These are phyloP conservation scores for Ustanciosporium gigantosporum DNA, from an alignment of 1,284 basidiomycete genomes.

Conservation along the genomic window DNA sequence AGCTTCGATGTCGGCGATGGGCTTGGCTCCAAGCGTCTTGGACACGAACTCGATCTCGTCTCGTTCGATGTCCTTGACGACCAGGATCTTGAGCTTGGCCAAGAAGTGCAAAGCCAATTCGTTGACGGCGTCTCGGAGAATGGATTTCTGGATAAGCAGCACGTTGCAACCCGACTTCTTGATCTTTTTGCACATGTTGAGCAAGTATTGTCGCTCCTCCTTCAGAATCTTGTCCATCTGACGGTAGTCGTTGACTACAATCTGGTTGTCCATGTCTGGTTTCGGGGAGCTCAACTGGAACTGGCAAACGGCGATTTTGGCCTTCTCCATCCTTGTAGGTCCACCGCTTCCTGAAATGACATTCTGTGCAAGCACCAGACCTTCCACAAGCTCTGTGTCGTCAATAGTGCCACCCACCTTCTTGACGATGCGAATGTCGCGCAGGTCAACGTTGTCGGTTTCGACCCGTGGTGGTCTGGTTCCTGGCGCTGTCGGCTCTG, in stretches of 20 bases:
- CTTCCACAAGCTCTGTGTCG: conserved; percentile 95
- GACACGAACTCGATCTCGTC: conserved; percentile 98
- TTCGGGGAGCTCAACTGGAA: conserved; percentile 98
- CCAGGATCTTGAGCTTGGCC: conserved; percentile 94
- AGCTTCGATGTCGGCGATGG: conserved; percentile 94
- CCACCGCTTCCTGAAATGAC: conserved; percentile 88
- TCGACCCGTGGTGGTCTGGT: conserved; percentile 1
- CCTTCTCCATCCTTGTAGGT: conserved; percentile 93
- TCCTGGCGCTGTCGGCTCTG: neutral
- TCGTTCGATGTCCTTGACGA: conserved; percentile 96
- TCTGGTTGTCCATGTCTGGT: conserved; percentile 99
- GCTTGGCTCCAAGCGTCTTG: conserved; percentile 92
- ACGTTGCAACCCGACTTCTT: conserved; percentile 99
- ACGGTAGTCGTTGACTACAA: conserved; percentile 98
- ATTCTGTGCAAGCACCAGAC: conserved; percentile 93
- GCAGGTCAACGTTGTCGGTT: conserved; percentile 74
- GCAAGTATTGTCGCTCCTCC: conserved; percentile 95
- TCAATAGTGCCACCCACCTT: conserved; percentile 99
- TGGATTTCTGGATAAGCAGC: conserved; percentile 96
- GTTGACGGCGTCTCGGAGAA: conserved; percentile 96
- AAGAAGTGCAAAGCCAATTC: conserved; percentile 98
- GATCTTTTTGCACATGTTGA: conserved; percentile 99
- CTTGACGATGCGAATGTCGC: conserved; percentile 95
- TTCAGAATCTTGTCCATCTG: conserved; percentile 99
- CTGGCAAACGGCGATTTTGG: conserved; percentile 97